Conservation (phyloP, 2,329 filamentous ascomycete species). For the Gyromitra esculenta region DNA sequence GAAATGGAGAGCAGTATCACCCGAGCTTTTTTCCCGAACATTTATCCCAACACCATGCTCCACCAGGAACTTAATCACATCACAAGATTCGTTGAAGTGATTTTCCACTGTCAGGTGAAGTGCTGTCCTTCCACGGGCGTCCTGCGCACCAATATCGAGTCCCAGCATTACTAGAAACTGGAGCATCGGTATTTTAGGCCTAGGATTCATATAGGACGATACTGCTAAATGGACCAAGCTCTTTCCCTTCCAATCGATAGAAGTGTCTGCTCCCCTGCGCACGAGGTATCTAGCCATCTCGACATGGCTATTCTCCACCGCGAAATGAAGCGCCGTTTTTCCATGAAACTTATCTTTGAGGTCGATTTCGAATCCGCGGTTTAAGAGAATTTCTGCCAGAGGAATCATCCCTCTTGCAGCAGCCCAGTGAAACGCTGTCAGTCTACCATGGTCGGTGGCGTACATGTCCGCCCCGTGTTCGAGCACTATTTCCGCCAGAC, state of each 20-base stretch:
- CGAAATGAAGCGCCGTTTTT: not conserved
- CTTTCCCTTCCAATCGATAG: not conserved
- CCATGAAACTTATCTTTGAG: not conserved
- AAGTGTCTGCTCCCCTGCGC: not conserved
- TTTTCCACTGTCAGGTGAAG: not conserved
- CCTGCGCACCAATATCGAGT: not conserved
- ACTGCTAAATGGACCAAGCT: not conserved
- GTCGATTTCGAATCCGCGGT: constrained; percentile 2
- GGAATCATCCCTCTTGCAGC: not conserved
- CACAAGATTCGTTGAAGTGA: not conserved
- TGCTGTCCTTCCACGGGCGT: not conserved
- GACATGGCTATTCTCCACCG: not conserved
- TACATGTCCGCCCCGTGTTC: constrained; percentile 7
- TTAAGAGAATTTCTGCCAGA: not conserved
- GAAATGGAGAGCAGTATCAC: not conserved
- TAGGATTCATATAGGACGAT: not conserved
- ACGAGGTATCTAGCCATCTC: not conserved
- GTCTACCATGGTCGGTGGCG: not conserved
- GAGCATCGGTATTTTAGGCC: not conserved
- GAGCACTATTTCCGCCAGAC: not conserved
- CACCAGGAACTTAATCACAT: not conserved
- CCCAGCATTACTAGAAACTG: not conserved
- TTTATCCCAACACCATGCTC: not conserved
- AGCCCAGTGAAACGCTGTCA: constrained; percentile 5
- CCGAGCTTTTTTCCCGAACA: not conserved